Percentiles rank a stretch among this genome's conserved stretches.
phyloP scores from a whole-genome alignment of 176 grass and related monocot genomes.

The Phyllostachys edulis region DNA sequence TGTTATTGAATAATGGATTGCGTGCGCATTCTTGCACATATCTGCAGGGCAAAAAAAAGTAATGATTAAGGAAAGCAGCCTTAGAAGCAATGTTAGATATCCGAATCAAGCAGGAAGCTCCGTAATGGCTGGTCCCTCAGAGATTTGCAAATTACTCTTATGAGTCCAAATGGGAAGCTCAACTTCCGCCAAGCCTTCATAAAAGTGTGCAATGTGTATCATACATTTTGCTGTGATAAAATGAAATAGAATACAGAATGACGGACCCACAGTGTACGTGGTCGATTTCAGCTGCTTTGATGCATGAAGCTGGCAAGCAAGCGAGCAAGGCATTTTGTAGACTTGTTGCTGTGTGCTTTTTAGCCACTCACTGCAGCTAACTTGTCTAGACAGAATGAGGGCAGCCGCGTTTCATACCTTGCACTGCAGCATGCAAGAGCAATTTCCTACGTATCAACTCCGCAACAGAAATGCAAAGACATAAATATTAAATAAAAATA shows the following conservation, averaged over 20 bases:
- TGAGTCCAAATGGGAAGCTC: too few relatives aligned
- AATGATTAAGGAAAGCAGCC: neutral
- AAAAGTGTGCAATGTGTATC: neutral
- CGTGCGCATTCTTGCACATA: slow-evolving; percentile 45
- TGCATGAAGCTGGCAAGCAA: neutral
- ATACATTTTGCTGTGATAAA: neutral
- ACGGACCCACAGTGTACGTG: neutral
- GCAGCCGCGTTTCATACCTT: too few relatives aligned
- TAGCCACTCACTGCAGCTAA: neutral
- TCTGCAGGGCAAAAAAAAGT: slow-evolving; percentile 22
- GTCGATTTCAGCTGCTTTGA: neutral
- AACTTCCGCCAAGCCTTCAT: neutral
- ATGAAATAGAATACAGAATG: neutral
- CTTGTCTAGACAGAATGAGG: neutral
- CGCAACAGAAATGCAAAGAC: neutral
- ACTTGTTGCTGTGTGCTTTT: neutral
- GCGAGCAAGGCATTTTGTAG: neutral
- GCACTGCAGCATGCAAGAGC: too few relatives aligned
- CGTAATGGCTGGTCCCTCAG: neutral
- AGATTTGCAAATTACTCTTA: too few relatives aligned
- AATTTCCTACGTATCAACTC: neutral
- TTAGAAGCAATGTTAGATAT: neutral
- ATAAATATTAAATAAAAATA: neutral
- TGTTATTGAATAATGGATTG: slow-evolving; percentile 41
- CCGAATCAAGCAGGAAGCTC: neutral